Percentiles rank a stretch among this genome's conserved stretches.
Evolutionary conservation across 1,284 basidiomycete species (phyloP).

Genomic region (Bjerkandera adusta): DNA sequence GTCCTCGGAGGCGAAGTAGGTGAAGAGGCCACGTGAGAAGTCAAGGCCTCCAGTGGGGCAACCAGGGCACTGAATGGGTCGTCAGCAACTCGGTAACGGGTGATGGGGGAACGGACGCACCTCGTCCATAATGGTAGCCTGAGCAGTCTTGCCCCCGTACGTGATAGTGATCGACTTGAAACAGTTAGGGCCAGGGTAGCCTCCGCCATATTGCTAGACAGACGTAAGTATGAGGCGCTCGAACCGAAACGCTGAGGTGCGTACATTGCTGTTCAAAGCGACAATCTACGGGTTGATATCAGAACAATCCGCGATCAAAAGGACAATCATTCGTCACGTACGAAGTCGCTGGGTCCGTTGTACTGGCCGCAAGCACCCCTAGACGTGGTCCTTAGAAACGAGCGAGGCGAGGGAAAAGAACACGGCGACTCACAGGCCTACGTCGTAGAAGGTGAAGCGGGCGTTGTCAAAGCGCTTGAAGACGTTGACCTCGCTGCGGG

Average conservation of each 20-base stretch:
- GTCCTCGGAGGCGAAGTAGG: conserved; percentile 45
- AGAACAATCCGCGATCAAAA: background rate
- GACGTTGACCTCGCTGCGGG: conserved; percentile 19
- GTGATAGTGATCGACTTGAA: conserved; percentile 63
- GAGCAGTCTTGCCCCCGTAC: conserved; percentile 58
- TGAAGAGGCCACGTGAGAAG: conserved; percentile 74
- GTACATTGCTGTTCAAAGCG: conserved; percentile 38
- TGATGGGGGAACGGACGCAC: too few species aligned
- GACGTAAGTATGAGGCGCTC: conserved; percentile 2
- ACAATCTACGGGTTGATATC: conserved; percentile 34
- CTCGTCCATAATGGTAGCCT: conserved; percentile 67
- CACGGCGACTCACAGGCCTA: conserved; percentile 46
- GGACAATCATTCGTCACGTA: too few species aligned
- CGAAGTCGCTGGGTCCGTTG: conserved; percentile 48
- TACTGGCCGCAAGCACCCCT: conserved; percentile 56
- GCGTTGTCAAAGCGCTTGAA: conserved; percentile 24
- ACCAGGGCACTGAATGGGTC: conserved; percentile 53
- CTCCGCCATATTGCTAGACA: conserved; percentile 47
- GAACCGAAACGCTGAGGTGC: conserved; percentile 15
- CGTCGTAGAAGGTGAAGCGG: conserved; percentile 48
- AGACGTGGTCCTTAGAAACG: conserved; percentile 2
- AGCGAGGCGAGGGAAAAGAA: background rate
- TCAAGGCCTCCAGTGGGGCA: conserved; percentile 78
- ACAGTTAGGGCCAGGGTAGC: conserved; percentile 64
- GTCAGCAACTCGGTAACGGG: conserved; percentile 1